Evolutionary conservation across 2,329 filamentous ascomycete species (phyloP), one percentile per base, ranked within the genome.

Genomic region (Boeremia lycopersici): DNA sequence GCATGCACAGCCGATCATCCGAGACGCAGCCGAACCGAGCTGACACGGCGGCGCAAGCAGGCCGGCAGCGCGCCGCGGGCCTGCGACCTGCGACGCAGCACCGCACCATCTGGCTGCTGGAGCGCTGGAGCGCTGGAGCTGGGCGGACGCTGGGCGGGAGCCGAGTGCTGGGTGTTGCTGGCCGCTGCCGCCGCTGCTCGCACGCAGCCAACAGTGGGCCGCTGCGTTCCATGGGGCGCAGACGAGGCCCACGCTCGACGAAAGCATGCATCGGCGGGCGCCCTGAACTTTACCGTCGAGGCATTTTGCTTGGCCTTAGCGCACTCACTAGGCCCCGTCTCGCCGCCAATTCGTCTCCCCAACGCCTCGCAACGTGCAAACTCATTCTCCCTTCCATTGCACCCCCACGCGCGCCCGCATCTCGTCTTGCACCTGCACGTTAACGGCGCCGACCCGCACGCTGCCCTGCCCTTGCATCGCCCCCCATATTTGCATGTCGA

Each of bases 321-420:
- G 35, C 46, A 55, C 52, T 55, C 46, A 43, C 15, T 23, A 23
- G 19, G 19, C 29, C 31, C 31, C 30, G 52, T 31, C 52, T 45
- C 45, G 52, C 44, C 52, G 41, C 46, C 50, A 48, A 49, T 42
- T 41, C 49, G 38, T 48, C 49, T 49, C 45, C 51, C 50, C 51
- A 44, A 44, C 50, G 50, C 50, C 50, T 42, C 19, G 38, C 51
- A 48, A 48, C 51, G 45, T 50, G 52, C 52, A 50, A 47, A 55
- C 52, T 55, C 50, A 53, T 48, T 43, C 52, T 55, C 47, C 42
- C 46, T 43, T 55, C 49, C 49, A 29, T 29, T 36, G 45, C 49
- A 45, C 35, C 35, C 50, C 52, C 52, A 31, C 46, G 35, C 46
- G 15, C 34, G 28, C 46, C 41, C 46, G 48, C 48, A 28, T 28